Percentiles rank a stretch among this genome's conserved stretches.
Conservation (phyloP, 1,139 yeast genomes). For the Geotrichum phurueaensis region DNA sequence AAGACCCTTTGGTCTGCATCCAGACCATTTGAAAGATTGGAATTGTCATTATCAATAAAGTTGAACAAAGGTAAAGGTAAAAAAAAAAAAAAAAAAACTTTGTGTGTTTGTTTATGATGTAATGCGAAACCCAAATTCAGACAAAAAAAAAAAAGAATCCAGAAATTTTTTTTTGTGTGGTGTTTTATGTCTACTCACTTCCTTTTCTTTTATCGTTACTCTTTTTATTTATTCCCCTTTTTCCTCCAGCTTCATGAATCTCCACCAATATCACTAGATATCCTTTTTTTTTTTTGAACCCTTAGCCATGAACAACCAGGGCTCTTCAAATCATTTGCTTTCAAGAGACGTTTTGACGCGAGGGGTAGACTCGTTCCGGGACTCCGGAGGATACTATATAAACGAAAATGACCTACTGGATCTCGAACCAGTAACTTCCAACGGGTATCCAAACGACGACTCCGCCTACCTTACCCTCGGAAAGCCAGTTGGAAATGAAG, state of each 20-base stretch:
- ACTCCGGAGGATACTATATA: constrained; percentile 27
- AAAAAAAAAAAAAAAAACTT: too few species aligned
- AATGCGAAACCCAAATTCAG: neutral
- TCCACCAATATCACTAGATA: neutral
- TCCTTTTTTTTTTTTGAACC: neutral
- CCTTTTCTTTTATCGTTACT: neutral
- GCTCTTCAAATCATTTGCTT: constrained; percentile 17
- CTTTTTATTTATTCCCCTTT: neutral
- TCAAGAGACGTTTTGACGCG: constrained; percentile 29
- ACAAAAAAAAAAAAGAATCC: neutral
- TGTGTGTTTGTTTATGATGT: neutral
- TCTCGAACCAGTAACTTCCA: constrained; percentile 24
- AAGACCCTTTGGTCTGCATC: too few species aligned
- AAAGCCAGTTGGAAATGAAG: neutral
- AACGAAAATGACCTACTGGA: constrained; percentile 33
- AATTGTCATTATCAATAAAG: too few species aligned
- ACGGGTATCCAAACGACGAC: neutral
- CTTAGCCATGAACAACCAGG: neutral
- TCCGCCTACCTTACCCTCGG: constrained; percentile 13
- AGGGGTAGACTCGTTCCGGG: constrained; percentile 30
- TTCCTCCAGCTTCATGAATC: neutral
- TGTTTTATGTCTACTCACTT: neutral
- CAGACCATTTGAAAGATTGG: too few species aligned
- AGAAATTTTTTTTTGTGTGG: neutral
- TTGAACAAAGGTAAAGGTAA: too few species aligned